Evolutionary conservation across 176 grass and related monocot species (phyloP), one percentile per base, ranked within the genome.

Genomic region (Bolboschoenus planiculmis): DNA sequence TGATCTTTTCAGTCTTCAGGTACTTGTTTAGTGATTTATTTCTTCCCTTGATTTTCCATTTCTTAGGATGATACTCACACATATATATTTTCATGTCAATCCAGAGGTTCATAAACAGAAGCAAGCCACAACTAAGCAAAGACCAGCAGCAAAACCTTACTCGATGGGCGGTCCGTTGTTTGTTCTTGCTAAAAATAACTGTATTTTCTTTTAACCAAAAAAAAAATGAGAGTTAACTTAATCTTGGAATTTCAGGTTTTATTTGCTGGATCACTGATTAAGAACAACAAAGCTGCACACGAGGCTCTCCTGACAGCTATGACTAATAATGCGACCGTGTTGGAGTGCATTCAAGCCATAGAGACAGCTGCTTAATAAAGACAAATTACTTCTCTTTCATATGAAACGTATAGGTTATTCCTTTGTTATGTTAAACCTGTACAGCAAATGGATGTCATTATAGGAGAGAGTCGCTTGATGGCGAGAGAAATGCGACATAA

Each of bases 91-190:
- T 84, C 26, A 70, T 84, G 62, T 70, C 30, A 27, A 84, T 82
- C 0, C 59, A 98, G 92, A 95, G 95, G 55, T 94, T 98, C 64
- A 47, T 98, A 88, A 98, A 98, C 70, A 88, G 95, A 70, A 88
- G 81, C 68, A 98, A 90, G 61, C 92, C 92, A 1, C 88, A 78
- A 31, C 55, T 94, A 56, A 89, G 85, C 65, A 94, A 94, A 81
- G 90, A 94, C 13, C 92, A 97, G 79, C 95, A 98, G 73, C 87
- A 94, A 56, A 98, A 94, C 84, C 92, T 98, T 83, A 98, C 95
- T 56, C 90, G 95, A 93, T 98, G 95, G 92, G 95, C 95, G 54
- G 95, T 98, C 29, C 88, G 95, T 93, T 55, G 34, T 35, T 30
- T 44, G 20, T 5, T 59, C 26, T 27, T 47, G 43, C 1, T 51